phyloP scores from a whole-genome alignment of 176 grass and related monocot species.

The Elymus sibiricus region DNA sequence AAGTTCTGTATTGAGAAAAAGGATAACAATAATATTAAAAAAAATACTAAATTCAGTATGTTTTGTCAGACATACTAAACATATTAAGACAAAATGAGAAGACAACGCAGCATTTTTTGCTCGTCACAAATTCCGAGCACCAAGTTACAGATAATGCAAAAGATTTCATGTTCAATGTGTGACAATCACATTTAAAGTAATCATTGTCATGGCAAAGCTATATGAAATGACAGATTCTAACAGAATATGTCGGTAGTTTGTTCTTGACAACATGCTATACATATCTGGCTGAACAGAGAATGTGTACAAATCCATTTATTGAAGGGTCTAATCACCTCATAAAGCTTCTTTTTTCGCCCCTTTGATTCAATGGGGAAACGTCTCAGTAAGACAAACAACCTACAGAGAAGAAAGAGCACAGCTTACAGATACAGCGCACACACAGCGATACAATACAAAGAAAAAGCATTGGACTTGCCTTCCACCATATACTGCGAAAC shows the following conservation, averaged over 20 bases:
- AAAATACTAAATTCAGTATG: background rate
- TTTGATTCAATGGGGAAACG: constrained; percentile 96
- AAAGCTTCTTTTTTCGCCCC: constrained; percentile 88
- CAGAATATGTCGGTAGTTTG: background rate
- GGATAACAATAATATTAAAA: background rate
- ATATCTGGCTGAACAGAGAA: background rate
- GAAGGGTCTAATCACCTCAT: constrained; percentile 57
- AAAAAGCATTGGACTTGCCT: constrained; percentile 47
- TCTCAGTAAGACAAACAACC: constrained; percentile 86
- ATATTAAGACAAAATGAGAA: background rate
- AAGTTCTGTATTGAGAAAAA: background rate
- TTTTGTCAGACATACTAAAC: background rate
- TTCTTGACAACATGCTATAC: background rate
- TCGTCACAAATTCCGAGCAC: background rate
- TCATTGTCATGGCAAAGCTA: background rate
- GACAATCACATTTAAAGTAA: background rate
- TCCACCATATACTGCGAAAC: constrained; percentile 88
- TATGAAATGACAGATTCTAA: background rate
- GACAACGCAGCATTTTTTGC: background rate
- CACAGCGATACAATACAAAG: background rate
- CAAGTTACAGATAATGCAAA: background rate
- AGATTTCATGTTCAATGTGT: background rate
- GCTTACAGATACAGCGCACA: background rate
- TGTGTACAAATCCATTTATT: background rate
- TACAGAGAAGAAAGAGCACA: constrained; percentile 26